phyloP scores from a whole-genome alignment of 768 basidiomycete genomes.

The Rhodotorula graminis region DNA sequence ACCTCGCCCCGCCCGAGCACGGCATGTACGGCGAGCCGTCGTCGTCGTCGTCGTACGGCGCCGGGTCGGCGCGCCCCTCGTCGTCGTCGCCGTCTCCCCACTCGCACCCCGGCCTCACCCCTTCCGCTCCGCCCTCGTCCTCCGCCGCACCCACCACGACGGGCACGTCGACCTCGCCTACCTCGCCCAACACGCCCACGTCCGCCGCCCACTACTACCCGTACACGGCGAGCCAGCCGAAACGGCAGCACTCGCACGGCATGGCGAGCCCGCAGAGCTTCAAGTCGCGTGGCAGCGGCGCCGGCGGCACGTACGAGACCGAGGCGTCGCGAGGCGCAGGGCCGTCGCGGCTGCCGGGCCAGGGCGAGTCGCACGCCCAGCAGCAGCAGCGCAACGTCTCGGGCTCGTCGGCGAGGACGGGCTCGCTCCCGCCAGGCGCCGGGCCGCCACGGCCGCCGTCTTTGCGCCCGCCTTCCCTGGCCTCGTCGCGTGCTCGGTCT shows the following conservation, averaged over 20 bases:
- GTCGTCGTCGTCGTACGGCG: slow-evolving; percentile 1
- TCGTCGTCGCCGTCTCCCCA: slow-evolving; percentile 1
- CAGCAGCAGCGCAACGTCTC: neutral
- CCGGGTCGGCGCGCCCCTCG: neutral
- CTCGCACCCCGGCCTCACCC: neutral
- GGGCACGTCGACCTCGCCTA: slow-evolving; percentile 11
- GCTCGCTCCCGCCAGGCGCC: neutral
- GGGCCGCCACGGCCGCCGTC: neutral
- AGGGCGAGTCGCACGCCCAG: neutral
- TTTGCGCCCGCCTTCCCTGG: neutral
- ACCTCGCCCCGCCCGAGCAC: neutral
- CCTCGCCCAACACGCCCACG: slow-evolving; percentile 20
- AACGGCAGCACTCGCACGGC: neutral
- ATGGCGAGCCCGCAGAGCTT: slow-evolving; percentile 31
- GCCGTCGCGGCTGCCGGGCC: neutral
- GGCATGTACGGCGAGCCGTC: neutral
- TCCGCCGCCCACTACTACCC: slow-evolving; percentile 32
- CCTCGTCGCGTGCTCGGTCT: neutral
- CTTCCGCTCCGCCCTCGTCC: neutral
- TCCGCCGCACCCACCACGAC: neutral
- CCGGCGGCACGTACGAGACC: neutral
- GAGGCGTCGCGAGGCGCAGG: neutral
- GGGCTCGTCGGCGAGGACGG: neutral
- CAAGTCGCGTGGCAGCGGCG: slow-evolving; percentile 7
- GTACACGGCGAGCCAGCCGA: slow-evolving; percentile 17